Evolutionary conservation across 331 rosid species (phyloP).

Genomic region (Arachis monticola): DNA sequence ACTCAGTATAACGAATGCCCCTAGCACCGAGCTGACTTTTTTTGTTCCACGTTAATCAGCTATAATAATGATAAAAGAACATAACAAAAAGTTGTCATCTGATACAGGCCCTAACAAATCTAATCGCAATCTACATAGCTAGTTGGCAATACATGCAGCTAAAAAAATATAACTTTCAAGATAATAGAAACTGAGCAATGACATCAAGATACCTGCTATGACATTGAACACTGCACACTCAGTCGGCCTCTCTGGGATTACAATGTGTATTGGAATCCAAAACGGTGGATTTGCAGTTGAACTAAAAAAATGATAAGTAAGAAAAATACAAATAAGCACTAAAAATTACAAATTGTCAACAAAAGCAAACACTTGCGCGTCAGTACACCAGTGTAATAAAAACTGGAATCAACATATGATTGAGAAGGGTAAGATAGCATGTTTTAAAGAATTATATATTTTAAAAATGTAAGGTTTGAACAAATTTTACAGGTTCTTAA

Average conservation of each 20-base stretch:
- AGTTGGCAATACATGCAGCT: constrained; percentile 11
- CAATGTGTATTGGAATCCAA: constrained; percentile 95
- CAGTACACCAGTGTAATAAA: constrained; percentile 24
- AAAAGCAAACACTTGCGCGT: constrained; percentile 15
- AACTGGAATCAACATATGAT: constrained; percentile 24
- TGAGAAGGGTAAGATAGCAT: neutral
- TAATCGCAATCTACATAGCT: neutral
- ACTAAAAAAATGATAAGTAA: constrained; percentile 41
- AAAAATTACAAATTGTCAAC: constrained; percentile 27
- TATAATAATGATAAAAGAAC: neutral
- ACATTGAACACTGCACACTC: constrained; percentile 91
- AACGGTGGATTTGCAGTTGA: constrained; percentile 88
- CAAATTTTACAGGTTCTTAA: constrained; percentile 2
- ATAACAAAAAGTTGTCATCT: neutral
- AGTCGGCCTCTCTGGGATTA: constrained; percentile 96
- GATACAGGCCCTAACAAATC: constrained; percentile 6
- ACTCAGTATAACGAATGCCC: neutral
- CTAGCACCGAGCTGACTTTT: neutral
- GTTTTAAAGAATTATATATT: no score
- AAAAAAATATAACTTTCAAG: constrained; percentile 31
- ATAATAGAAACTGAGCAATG: constrained; percentile 17
- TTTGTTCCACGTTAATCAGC: neutral
- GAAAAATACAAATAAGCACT: constrained; percentile 22
- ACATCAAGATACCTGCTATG: constrained; percentile 72
- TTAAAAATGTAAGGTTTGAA: neutral